A percentile compares a stretch with the other conserved stretches of the same genome.
Evolutionary conservation across 2,329 filamentous ascomycete species (phyloP).

Genomic region (Ceratocystis huliohia): DNA sequence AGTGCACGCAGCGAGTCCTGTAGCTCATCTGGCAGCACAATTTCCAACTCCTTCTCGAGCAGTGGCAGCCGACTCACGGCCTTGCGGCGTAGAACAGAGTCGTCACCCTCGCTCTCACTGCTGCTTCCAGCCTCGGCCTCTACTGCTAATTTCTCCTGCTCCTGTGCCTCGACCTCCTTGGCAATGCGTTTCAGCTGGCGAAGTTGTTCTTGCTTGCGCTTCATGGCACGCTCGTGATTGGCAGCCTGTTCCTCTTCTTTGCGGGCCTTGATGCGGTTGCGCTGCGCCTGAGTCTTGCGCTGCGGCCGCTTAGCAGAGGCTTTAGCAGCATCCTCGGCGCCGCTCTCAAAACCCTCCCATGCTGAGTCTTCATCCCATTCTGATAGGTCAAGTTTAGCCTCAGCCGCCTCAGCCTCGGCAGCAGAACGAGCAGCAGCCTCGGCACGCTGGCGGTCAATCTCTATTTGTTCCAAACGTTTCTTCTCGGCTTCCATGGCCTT

Average conservation of each 20-base stretch:
- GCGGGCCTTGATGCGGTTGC: slow-evolving; percentile 76
- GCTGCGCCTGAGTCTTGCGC: slow-evolving; percentile 73
- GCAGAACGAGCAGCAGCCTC: slow-evolving; percentile 58
- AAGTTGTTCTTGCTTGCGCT: slow-evolving; percentile 58
- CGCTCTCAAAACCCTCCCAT: slow-evolving; percentile 83
- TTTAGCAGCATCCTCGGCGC: slow-evolving; percentile 58
- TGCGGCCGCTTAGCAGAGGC: slow-evolving; percentile 58
- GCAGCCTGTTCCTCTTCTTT: slow-evolving; percentile 73
- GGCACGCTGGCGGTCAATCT: slow-evolving; percentile 52
- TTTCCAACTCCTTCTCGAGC: slow-evolving; percentile 58
- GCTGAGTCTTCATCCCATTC: slow-evolving; percentile 80
- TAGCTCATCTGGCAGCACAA: slow-evolving; percentile 71
- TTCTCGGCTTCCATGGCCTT: slow-evolving; percentile 70
- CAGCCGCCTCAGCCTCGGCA: slow-evolving; percentile 61
- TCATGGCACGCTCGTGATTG: slow-evolving; percentile 64
- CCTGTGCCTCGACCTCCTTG: slow-evolving; percentile 47
- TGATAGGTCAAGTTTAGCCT: slow-evolving; percentile 50
- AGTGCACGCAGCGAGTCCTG: slow-evolving; percentile 68
- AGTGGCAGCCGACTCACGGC: slow-evolving; percentile 61
- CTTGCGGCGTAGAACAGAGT: slow-evolving; percentile 53
- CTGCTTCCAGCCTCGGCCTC: slow-evolving; percentile 28
- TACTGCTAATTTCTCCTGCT: slow-evolving; percentile 36
- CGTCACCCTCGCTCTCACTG: slow-evolving; percentile 45
- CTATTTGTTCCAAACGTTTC: slow-evolving; percentile 54
- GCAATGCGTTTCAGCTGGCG: slow-evolving; percentile 59